Conservation (phyloP, 768 basidiomycete genomes). For the Boletus subcaerulescens region DNA sequence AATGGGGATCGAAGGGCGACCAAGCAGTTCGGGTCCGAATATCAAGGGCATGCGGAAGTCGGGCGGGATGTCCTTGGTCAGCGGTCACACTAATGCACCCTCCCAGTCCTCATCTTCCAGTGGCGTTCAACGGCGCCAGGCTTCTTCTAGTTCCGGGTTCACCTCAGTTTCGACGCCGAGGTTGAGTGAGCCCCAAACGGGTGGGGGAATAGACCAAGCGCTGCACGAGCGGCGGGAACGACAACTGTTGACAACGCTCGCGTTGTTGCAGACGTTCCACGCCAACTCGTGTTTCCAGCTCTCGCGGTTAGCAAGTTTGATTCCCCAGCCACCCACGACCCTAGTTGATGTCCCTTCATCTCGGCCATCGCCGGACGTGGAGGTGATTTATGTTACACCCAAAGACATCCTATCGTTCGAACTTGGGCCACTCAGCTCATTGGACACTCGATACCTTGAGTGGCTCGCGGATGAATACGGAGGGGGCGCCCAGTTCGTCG, state of each 20-base stretch:
- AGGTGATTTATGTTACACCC: constrained; percentile 48
- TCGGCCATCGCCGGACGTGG: constrained; percentile 9
- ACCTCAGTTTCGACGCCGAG: constrained; percentile 23
- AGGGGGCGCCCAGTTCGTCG: constrained; percentile 37
- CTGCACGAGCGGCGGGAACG: constrained; percentile 33
- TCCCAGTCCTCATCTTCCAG: constrained; percentile 31
- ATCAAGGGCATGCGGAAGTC: constrained; percentile 41
- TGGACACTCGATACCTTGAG: constrained; percentile 74
- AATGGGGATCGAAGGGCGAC: constrained; percentile 71
- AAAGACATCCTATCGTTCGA: constrained; percentile 67
- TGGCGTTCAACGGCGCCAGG: constrained; percentile 27
- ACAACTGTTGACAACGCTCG: constrained; percentile 46
- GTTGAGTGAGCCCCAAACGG: constrained; percentile 22
- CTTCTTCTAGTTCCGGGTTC: constrained; percentile 30
- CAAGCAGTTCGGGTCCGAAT: constrained; percentile 28
- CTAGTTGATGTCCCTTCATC: background rate
- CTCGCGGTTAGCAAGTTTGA: constrained; percentile 37
- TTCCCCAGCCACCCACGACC: constrained; percentile 10
- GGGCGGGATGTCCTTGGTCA: constrained; percentile 48
- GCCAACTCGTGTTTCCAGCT: constrained; percentile 60
- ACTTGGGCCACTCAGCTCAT: constrained; percentile 66
- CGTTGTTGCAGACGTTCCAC: constrained; percentile 67
- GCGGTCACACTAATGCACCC: constrained; percentile 32
- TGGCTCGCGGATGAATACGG: constrained; percentile 73
- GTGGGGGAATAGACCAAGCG: constrained; percentile 9